These are phyloP conservation scores for Leccinum disarticulatum DNA, from an alignment of 768 basidiomycete genomes.

Conservation along the genomic window DNA sequence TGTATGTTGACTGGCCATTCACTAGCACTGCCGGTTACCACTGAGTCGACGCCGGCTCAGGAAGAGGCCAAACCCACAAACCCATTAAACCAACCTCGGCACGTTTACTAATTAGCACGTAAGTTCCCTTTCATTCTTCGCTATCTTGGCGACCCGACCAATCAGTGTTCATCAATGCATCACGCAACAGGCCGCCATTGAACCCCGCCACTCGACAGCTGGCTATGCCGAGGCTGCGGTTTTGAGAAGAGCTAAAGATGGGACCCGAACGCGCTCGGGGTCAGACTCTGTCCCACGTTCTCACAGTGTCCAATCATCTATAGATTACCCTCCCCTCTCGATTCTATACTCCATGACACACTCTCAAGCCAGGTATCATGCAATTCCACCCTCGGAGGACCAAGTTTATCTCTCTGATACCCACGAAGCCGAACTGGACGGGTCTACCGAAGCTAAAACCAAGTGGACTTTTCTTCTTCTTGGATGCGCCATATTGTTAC, in stretches of 20 bases:
- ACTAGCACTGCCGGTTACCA: too few species aligned
- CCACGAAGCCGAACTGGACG: constrained; percentile 2
- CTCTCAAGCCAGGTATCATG: constrained; percentile 14
- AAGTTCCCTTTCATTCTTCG: background rate
- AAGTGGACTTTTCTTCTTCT: constrained; percentile 69
- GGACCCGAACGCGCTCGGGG: background rate
- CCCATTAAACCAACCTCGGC: too few species aligned
- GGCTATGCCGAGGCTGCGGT: background rate
- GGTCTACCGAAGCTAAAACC: constrained; percentile 42
- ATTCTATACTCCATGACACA: constrained; percentile 8
- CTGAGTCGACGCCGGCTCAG: too few species aligned
- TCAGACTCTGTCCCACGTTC: background rate
- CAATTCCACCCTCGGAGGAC: constrained; percentile 23
- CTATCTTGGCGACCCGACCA: background rate
- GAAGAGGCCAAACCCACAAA: too few species aligned
- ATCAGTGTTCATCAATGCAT: background rate
- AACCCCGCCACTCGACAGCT: background rate
- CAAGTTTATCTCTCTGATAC: background rate
- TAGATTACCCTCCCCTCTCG: background rate
- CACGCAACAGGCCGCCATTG: background rate
- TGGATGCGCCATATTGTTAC: constrained; percentile 78
- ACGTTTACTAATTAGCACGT: too few species aligned
- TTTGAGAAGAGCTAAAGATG: background rate
- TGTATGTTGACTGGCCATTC: too few species aligned
- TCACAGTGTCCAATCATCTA: background rate